Conservation (phyloP, 2,329 filamentous ascomycete species). For the Aspergillus transmontanensis region DNA sequence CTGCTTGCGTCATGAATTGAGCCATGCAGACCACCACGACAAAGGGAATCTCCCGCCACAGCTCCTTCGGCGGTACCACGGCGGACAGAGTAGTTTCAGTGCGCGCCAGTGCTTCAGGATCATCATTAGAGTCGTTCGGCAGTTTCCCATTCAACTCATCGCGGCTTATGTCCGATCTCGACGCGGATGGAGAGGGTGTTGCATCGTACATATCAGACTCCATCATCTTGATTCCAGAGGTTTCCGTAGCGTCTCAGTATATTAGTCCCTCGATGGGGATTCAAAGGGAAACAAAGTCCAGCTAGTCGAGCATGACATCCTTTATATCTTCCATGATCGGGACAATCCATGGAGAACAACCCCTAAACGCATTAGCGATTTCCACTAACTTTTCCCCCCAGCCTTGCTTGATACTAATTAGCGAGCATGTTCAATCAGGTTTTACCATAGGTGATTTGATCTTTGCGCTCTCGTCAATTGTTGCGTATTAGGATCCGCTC, state of each 20-base stretch:
- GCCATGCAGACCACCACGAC: slow-evolving; percentile 34
- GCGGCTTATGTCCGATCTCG: background rate
- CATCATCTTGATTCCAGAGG: background rate
- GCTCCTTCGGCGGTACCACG: slow-evolving; percentile 16
- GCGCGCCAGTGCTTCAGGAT: slow-evolving; percentile 18
- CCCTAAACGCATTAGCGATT: background rate
- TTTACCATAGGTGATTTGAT: background rate
- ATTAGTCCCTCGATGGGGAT: background rate
- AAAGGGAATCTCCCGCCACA: slow-evolving; percentile 30
- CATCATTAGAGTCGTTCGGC: background rate
- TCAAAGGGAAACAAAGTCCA: background rate
- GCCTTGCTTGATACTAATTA: background rate
- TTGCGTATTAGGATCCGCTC: background rate
- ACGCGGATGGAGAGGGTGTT: background rate
- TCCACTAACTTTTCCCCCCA: background rate
- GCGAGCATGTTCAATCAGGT: background rate
- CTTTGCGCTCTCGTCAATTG: background rate
- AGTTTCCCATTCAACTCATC: slow-evolving; percentile 9
- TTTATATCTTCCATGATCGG: background rate
- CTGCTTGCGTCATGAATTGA: slow-evolving; percentile 48
- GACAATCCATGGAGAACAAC: background rate
- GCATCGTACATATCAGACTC: background rate
- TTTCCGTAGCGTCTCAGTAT: background rate
- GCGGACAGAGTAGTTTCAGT: slow-evolving; percentile 20
- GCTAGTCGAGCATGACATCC: background rate